phyloP scores from a whole-genome alignment of 768 basidiomycete species.

The Coprinopsis cinerea region DNA sequence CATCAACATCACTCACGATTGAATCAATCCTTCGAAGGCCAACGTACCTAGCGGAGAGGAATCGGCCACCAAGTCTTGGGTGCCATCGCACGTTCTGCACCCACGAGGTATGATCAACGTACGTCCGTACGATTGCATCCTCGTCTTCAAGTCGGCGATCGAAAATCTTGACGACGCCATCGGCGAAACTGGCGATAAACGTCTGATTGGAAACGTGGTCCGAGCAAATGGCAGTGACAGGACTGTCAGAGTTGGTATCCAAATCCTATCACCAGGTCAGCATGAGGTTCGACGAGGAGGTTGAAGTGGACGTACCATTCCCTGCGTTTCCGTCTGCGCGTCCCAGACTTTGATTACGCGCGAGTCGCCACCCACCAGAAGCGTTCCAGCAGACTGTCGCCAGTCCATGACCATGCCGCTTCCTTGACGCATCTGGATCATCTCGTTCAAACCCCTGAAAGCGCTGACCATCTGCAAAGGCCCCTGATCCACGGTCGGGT shows the following conservation, averaged over 20 bases:
- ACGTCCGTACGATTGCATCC: conserved; percentile 75
- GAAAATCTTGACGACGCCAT: conserved; percentile 85
- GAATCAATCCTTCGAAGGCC: neutral
- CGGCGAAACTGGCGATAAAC: conserved; percentile 88
- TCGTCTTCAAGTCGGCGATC: conserved; percentile 85
- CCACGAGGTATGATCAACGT: conserved; percentile 77
- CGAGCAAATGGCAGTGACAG: conserved; percentile 78
- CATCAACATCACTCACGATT: neutral
- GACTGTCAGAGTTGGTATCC: conserved; percentile 84
- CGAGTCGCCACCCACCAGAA: conserved; percentile 91
- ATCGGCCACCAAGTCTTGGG: conserved; percentile 56
- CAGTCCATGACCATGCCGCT: conserved; percentile 87
- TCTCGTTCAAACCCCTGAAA: conserved; percentile 82
- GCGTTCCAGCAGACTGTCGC: conserved; percentile 81
- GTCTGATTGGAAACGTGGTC: conserved; percentile 71
- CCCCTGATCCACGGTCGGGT: conserved; percentile 60
- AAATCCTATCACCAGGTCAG: too few species aligned
- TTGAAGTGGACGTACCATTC: conserved; percentile 47
- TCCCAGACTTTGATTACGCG: conserved; percentile 91
- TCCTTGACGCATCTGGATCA: conserved; percentile 68
- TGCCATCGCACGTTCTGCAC: conserved; percentile 89
- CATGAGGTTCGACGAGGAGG: conserved; percentile 1
- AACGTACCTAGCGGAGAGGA: conserved; percentile 80
- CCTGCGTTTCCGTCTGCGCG: conserved; percentile 78
- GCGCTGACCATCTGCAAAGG: conserved; percentile 90